Evolutionary conservation across 805 yeast species (phyloP).

Genomic region (Myxozyma sirexii): DNA sequence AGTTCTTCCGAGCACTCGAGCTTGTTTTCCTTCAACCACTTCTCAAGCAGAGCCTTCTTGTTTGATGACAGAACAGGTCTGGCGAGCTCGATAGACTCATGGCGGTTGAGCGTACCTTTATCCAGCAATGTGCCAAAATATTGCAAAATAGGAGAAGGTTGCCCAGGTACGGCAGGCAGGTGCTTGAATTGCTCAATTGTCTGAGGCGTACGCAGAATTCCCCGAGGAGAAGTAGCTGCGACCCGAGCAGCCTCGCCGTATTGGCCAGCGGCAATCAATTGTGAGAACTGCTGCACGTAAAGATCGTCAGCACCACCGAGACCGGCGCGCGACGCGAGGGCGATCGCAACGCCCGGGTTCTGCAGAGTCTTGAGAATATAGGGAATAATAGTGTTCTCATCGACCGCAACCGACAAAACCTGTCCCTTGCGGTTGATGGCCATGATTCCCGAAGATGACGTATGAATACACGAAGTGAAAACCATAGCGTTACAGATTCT

Average conservation of each 20-base stretch:
- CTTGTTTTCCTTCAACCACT: slow-evolving; percentile 95
- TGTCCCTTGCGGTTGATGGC: slow-evolving; percentile 95
- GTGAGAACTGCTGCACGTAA: slow-evolving; percentile 88
- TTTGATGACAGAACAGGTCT: slow-evolving; percentile 94
- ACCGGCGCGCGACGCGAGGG: slow-evolving; percentile 92
- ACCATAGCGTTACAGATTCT: slow-evolving; percentile 95
- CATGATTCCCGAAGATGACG: slow-evolving; percentile 77
- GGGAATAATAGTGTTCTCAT: slow-evolving; percentile 82
- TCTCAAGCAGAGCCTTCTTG: slow-evolving; percentile 89
- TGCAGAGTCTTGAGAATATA: slow-evolving; percentile 84
- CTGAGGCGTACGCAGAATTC: slow-evolving; percentile 80
- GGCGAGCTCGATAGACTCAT: slow-evolving; percentile 92
- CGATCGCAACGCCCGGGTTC: slow-evolving; percentile 82
- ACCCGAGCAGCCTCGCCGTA: slow-evolving; percentile 92
- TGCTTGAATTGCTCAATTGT: slow-evolving; percentile 91
- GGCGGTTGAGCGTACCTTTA: slow-evolving; percentile 87
- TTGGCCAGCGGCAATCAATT: slow-evolving; percentile 78
- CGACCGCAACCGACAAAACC: slow-evolving; percentile 87
- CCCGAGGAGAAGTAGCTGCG: slow-evolving; percentile 90
- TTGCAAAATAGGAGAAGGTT: slow-evolving; percentile 89
- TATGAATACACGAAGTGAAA: slow-evolving; percentile 80
- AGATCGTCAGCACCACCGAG: slow-evolving; percentile 95
- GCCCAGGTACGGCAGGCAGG: slow-evolving; percentile 90
- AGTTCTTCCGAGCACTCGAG: slow-evolving; percentile 93
- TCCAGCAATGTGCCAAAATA: slow-evolving; percentile 90